A percentile compares a stretch with the other conserved stretches of the same genome.
Evolutionary conservation across 768 basidiomycete species (phyloP).

Genomic region (Leccinum disarticulatum): DNA sequence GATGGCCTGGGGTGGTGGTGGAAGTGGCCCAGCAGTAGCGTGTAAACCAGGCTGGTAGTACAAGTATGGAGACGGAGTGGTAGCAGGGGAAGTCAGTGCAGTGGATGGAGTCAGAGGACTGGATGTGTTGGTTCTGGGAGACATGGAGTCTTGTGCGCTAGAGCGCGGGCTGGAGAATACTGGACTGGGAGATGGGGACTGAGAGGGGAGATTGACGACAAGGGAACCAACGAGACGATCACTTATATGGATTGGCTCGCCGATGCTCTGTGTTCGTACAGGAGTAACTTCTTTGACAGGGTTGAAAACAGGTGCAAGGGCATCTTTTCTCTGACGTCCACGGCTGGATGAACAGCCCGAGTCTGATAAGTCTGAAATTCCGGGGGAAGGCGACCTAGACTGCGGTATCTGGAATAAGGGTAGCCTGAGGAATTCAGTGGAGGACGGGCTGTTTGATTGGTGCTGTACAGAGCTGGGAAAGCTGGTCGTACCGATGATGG

Average conservation of each 20-base stretch:
- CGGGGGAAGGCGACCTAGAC: constrained; percentile 34
- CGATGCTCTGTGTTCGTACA: constrained; percentile 60
- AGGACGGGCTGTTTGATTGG: constrained; percentile 30
- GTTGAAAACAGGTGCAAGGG: constrained; percentile 32
- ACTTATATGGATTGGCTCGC: constrained; percentile 58
- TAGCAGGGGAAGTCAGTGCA: constrained; percentile 29
- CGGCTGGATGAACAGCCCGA: constrained; percentile 29
- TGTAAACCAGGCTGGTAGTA: constrained; percentile 68
- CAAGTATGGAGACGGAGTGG: constrained; percentile 43
- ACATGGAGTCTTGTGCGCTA: constrained; percentile 30
- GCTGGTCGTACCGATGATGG: constrained; percentile 49
- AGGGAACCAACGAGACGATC: constrained; percentile 64
- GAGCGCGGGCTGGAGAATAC: constrained; percentile 27
- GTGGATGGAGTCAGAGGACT: constrained; percentile 29
- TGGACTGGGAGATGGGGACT: constrained; percentile 31
- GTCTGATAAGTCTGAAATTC: constrained; percentile 32
- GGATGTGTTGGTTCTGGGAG: constrained; percentile 24
- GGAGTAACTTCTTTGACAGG: constrained; percentile 31
- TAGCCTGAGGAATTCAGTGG: constrained; percentile 34
- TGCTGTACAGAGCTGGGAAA: constrained; percentile 28
- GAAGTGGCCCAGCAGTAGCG: constrained; percentile 71
- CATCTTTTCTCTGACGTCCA: constrained; percentile 35
- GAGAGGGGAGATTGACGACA: constrained; percentile 47
- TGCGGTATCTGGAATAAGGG: constrained; percentile 39
- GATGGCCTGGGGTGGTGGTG: constrained; percentile 62